A percentile compares a stretch with the other conserved stretches of the same genome.
phyloP scores from a whole-genome alignment of 352 stramenopile genomes.

The Phytopythium kandeliae region DNA sequence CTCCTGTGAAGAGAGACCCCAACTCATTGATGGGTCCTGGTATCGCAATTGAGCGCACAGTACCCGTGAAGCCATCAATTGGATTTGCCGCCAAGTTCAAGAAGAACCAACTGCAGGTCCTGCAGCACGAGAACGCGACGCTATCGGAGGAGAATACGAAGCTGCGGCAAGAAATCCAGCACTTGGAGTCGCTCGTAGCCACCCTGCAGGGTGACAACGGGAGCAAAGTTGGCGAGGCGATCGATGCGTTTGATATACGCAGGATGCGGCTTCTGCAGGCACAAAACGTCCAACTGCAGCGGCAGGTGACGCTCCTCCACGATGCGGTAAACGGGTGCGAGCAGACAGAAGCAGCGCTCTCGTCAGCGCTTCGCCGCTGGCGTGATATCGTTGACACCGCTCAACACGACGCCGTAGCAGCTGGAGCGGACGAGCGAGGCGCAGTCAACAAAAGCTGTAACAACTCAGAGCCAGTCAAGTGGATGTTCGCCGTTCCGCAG shows the following conservation, averaged over 20 bases:
- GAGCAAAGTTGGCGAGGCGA: conserved; percentile 6
- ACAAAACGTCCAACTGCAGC: conserved; percentile 61
- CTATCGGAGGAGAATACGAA: conserved; percentile 34
- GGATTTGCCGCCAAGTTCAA: conserved; percentile 33
- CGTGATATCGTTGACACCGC: conserved; percentile 33
- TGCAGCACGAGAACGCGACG: conserved; percentile 35
- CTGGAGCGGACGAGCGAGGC: conserved; percentile 26
- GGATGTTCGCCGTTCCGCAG: conserved; percentile 36
- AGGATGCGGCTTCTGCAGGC: conserved; percentile 38
- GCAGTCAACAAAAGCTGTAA: neutral
- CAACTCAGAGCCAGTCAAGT: conserved; percentile 17
- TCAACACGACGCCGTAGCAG: conserved; percentile 31
- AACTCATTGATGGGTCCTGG: conserved; percentile 6
- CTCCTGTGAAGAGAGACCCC: neutral
- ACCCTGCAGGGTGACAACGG: conserved; percentile 26
- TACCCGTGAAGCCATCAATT: conserved; percentile 14
- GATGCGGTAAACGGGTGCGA: conserved; percentile 25
- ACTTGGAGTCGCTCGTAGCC: conserved; percentile 34
- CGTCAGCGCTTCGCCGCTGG: conserved; percentile 32
- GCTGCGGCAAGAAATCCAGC: conserved; percentile 36
- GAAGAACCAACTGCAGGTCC: conserved; percentile 28
- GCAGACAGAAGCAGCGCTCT: conserved; percentile 28
- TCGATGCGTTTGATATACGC: conserved; percentile 15
- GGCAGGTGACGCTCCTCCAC: conserved; percentile 40
- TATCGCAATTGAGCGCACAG: conserved; percentile 25